Percentiles rank a stretch among this genome's conserved stretches.
These are phyloP conservation scores for Oryza brachyantha DNA, from an alignment of 176 grass and related monocot genomes.

Conservation along the genomic window DNA sequence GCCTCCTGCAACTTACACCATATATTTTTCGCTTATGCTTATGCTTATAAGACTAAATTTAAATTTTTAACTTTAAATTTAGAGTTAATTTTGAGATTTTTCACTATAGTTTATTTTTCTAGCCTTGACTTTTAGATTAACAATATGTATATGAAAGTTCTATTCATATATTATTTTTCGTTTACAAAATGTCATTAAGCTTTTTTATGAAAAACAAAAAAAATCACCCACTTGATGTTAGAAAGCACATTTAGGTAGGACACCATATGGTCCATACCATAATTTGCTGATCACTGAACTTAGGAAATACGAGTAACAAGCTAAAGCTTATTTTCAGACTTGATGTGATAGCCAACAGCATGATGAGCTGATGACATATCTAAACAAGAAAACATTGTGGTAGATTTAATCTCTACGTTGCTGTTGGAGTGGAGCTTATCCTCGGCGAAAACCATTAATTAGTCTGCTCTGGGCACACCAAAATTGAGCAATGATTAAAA, in stretches of 20 bases:
- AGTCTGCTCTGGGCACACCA: background rate
- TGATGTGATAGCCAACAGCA: background rate
- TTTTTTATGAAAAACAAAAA: too few relatives aligned
- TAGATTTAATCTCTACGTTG: background rate
- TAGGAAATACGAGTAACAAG: background rate
- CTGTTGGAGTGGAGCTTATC: slow-evolving; percentile 6
- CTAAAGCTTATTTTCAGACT: background rate
- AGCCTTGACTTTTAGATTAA: too few relatives aligned
- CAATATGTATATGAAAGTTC: too few relatives aligned
- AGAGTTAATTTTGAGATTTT: too few relatives aligned
- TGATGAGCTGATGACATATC: background rate
- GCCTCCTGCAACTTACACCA: background rate
- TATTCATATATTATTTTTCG: too few relatives aligned
- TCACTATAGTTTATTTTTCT: too few relatives aligned
- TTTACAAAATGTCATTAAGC: too few relatives aligned
- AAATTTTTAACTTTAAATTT: too few relatives aligned
- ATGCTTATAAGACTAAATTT: too few relatives aligned
- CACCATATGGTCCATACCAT: slow-evolving; percentile 6
- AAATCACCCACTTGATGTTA: slow-evolving; percentile 12
- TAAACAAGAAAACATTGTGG: background rate
- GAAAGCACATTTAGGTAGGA: background rate
- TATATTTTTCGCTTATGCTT: too few relatives aligned
- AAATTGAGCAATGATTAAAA: slow-evolving; percentile 20
- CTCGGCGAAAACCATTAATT: slow-evolving; percentile 21
- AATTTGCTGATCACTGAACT: slow-evolving; percentile 5